phyloP scores from a whole-genome alignment of 1,284 basidiomycete species.

The Vanrija sp. region DNA sequence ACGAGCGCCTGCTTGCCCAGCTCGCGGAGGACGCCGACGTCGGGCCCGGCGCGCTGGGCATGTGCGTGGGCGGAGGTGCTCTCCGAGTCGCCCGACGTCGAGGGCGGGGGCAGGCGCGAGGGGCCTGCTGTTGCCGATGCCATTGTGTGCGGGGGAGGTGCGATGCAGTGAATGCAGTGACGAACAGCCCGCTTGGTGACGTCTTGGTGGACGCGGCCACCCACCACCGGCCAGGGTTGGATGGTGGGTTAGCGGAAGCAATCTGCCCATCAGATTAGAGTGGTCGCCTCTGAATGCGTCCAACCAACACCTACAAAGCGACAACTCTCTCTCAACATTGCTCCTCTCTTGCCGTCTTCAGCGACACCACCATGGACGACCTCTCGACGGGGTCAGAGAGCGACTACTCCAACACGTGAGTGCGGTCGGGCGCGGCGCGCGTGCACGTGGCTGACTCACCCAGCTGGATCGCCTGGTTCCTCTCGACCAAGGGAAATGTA shows the following conservation, averaged over 20 bases:
- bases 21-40: constrained; percentile 68
- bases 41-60: constrained; percentile 49
- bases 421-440: not conserved
- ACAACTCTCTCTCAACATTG: not conserved
- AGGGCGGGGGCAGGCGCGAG: constrained; percentile 34
- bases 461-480: constrained; percentile 99
- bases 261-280: no score
- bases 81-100: constrained; percentile 45
- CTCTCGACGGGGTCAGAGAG: constrained; percentile 49
- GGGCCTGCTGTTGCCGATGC: constrained; percentile 17
- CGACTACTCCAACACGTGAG: constrained; percentile 50
- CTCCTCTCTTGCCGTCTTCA: not conserved
- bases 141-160: constrained; percentile 9
- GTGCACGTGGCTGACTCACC: not conserved
- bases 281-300: no score
- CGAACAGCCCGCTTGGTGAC: not conserved
- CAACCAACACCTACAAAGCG: no score
- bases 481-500: constrained; percentile 64
- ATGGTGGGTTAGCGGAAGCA: no score
- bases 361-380: constrained; percentile 40
- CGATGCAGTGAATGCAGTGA: not conserved
- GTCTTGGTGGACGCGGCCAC: no score
- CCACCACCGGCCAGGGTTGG: no score
- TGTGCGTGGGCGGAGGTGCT: constrained; percentile 19
- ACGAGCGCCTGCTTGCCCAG: constrained; percentile 70